Conservation (phyloP, 2,329 filamentous ascomycete genomes). For the Byssochlamys sp. region DNA sequence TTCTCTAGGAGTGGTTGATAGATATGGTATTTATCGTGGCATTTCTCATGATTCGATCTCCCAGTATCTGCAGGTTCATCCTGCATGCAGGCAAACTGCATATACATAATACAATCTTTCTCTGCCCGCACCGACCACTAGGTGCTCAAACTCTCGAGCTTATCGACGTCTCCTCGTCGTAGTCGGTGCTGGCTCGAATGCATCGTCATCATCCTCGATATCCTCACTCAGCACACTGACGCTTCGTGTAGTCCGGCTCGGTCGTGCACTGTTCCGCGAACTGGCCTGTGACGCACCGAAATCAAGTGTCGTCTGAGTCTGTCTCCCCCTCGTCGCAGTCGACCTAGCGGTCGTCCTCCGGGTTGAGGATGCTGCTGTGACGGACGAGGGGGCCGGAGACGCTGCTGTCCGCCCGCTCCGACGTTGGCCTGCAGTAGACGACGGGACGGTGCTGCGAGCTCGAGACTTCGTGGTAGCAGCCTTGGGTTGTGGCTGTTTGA, state of each 20-base stretch:
- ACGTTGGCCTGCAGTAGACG: constrained; percentile 14
- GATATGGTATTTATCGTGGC: neutral
- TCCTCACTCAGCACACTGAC: constrained; percentile 31
- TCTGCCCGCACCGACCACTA: neutral
- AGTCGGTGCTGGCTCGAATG: constrained; percentile 34
- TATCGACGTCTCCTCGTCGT: constrained; percentile 12
- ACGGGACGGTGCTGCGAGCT: constrained; percentile 15
- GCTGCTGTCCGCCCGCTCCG: constrained; percentile 18
- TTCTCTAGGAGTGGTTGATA: neutral
- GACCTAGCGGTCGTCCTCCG: constrained; percentile 16
- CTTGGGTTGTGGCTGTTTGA: constrained; percentile 28
- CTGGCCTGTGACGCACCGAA: constrained; percentile 33
- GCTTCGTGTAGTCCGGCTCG: constrained; percentile 23
- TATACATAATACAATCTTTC: neutral
- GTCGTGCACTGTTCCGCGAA: constrained; percentile 15
- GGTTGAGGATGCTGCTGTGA: constrained; percentile 18
- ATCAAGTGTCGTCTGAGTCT: constrained; percentile 33
- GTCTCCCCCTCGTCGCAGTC: constrained; percentile 14
- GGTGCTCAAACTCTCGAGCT: constrained; percentile 10
- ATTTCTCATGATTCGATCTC: neutral
- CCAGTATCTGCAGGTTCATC: neutral
- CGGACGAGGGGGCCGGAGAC: constrained; percentile 25
- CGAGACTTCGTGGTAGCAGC: constrained; percentile 11
- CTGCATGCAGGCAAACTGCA: neutral
- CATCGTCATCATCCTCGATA: constrained; percentile 36